Conservation (phyloP, 148 eudicot genomes). For the Silene uniflora region DNA sequence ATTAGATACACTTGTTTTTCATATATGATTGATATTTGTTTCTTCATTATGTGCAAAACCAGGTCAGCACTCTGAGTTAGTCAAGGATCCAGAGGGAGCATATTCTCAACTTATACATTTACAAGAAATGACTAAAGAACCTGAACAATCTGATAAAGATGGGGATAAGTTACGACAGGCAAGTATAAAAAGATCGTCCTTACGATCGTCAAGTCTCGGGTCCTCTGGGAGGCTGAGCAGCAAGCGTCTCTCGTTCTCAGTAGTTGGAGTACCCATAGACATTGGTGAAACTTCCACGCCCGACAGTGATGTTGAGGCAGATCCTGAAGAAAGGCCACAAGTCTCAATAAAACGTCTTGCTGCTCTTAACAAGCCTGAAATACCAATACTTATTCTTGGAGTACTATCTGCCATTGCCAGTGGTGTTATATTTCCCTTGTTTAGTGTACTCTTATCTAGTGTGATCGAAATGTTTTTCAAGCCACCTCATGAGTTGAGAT, state of each 20-base stretch:
- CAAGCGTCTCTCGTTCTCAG: slow-evolving; percentile 32
- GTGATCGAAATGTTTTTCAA: slow-evolving; percentile 28
- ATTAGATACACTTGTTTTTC: neutral
- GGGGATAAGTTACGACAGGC: slow-evolving; percentile 32
- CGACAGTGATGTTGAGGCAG: neutral
- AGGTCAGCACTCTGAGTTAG: slow-evolving; percentile 65
- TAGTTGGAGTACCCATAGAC: slow-evolving; percentile 35
- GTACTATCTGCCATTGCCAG: slow-evolving; percentile 23
- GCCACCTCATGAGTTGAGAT: slow-evolving; percentile 27
- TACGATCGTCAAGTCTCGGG: slow-evolving; percentile 42
- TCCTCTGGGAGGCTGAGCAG: slow-evolving; percentile 44
- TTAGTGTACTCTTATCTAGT: slow-evolving; percentile 28
- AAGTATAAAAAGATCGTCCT: slow-evolving; percentile 39
- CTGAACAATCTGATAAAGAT: slow-evolving; percentile 13
- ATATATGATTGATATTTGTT: neutral
- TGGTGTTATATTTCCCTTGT: slow-evolving; percentile 29
- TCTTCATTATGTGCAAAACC: slow-evolving; percentile 6
- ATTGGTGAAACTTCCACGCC: slow-evolving; percentile 7
- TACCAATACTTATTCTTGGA: slow-evolving; percentile 28
- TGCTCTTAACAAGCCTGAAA: slow-evolving; percentile 37
- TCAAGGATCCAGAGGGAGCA: slow-evolving; percentile 72
- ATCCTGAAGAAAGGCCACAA: slow-evolving; percentile 30
- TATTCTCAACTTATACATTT: slow-evolving; percentile 68
- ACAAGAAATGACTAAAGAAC: slow-evolving; percentile 47
- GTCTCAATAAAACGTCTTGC: slow-evolving; percentile 31